These are phyloP conservation scores for Rhodosporidiobolus sp. DNA, from an alignment of 768 basidiomycete genomes.

Conservation along the genomic window DNA sequence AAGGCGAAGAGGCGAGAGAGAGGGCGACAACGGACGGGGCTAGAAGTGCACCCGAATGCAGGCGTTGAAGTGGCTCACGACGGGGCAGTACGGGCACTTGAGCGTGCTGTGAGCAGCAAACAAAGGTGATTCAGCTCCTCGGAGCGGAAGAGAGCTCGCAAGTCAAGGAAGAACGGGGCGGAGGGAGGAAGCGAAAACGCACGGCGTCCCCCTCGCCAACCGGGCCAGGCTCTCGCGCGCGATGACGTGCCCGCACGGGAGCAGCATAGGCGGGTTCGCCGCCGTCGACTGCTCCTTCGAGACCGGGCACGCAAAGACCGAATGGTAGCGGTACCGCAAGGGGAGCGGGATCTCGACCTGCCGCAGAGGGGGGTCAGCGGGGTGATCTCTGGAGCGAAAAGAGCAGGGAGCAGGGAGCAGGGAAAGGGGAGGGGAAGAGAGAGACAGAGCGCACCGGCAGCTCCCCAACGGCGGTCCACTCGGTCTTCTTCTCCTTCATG, in stretches of 20 bases:
- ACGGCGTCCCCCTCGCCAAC: conserved; percentile 78
- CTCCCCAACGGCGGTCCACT: conserved; percentile 86
- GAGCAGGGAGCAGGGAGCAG: too few species aligned
- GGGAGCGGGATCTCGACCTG: conserved; percentile 92
- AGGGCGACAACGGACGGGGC: background rate
- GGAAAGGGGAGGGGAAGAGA: too few species aligned
- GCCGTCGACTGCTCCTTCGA: conserved; percentile 95
- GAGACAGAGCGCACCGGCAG: conserved; percentile 63
- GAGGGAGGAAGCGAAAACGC: conserved; percentile 52
- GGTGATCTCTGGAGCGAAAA: background rate
- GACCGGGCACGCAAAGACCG: conserved; percentile 94
- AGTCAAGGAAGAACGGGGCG: background rate
- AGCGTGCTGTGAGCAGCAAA: conserved; percentile 61
- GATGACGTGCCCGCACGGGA: conserved; percentile 91
- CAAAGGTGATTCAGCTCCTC: background rate
- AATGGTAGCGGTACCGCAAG: conserved; percentile 80
- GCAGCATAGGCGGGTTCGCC: conserved; percentile 95
- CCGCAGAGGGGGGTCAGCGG: background rate
- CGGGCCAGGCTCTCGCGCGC: conserved; percentile 86
- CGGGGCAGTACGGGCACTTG: conserved; percentile 95
- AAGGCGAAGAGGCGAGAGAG: too few species aligned
- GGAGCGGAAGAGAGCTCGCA: background rate
- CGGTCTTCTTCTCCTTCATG: conserved; percentile 86
- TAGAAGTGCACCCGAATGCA: conserved; percentile 51
- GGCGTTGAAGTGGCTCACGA: conserved; percentile 54